Evolutionary conservation across 108 stramenopile genomes (phyloP), one percentile per base, ranked within the genome.

Genomic region (Chaetoceros tenuissimus): DNA sequence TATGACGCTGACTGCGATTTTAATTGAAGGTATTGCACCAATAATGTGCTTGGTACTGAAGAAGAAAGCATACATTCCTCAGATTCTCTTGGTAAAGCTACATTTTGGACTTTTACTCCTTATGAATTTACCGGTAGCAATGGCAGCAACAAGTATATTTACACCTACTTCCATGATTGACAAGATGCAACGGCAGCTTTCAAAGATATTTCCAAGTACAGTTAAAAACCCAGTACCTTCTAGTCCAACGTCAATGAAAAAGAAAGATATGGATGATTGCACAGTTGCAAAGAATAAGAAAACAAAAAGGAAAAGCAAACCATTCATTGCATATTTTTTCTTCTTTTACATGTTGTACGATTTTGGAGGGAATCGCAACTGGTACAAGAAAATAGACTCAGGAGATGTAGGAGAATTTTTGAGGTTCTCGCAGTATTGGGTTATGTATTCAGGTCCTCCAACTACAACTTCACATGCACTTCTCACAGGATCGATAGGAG

Each of bases 361-460:
- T 55, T 64, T 21, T 26, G 22, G 25, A 17, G 63, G 63, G 8
- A 56, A 45, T 40, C 53, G 63, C 2, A 26, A 31, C 44, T 64
- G 63, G 63, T 51, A 51, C 31, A 22, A 13, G 17, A 55, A 62
- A 29, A 49, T 51, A 31, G 60, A 62, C 40, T 18, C 22, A 3
- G 60, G 60, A 19, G 60, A 62, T 56, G 55, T 55, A 23, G 63
- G 54, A 17, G 53, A 56, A 56, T 51, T 52, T 3, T 22, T 64
- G 54, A 10, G 53, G 5, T 24, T 64, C 8, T 29, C n/a, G 16
- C 60, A 62, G 43, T 55, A 64, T 51, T 64, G 63, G 63, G 31
- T 44, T 8, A 56, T 64, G 63, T 64, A 26, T 53, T 7, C 3
- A 17, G 24, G 18, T 8, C 53, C 53, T 7, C 53, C 53, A 40